Base-by-base conservation (phyloP, 768 basidiomycete genomes). In the Peribolospora baueri region DNA sequence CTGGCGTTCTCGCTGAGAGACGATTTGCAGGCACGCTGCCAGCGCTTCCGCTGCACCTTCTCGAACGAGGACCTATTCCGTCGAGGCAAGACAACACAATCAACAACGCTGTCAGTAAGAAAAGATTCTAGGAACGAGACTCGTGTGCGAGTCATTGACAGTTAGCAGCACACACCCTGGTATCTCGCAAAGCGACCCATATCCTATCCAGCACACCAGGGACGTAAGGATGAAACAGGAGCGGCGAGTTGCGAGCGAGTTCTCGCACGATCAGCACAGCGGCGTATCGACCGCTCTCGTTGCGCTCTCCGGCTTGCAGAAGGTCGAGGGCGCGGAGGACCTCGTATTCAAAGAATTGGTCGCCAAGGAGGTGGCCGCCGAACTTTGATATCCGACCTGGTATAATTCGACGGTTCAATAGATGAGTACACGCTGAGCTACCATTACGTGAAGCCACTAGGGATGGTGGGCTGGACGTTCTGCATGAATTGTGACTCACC, bases 241-340 rank as follows among this genome's bases (percentile, higher is more conserved):
- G 57, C 0, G 57, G 82, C 59, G 82, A 88, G 67, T 87, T 82
- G 39, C 78, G 75, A 2, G 93, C 90, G 46, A 98, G 74, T 67
- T 93, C 90, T 68, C 90, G 90, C 45, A 97, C 68, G 51, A 95
- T 84, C 53, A 97, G 76, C 2, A 95, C 88, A 0, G 88, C 90
- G 0, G 86, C 86, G 68, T 93, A 91, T 54, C 91, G 76, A 2
- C 82, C 80, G 38, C 81, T 75, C 65, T 95, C 91, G 55, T 74
- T 73, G 57, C 76, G 75, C 58, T 79, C 79, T 67, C 83, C 83
- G 52, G 78, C 75, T 57, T 82, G 80, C 56, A 88, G 76, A 57
- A 83, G 69, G 59, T 80, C 81, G 40, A 88, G 80, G 5, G 85
- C 83, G 10, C 77, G 78, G 48, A 80, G 83, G 5, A 91, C 82